Conservation (phyloP, 2,329 filamentous ascomycete genomes). For the Cladosporium sp. region DNA sequence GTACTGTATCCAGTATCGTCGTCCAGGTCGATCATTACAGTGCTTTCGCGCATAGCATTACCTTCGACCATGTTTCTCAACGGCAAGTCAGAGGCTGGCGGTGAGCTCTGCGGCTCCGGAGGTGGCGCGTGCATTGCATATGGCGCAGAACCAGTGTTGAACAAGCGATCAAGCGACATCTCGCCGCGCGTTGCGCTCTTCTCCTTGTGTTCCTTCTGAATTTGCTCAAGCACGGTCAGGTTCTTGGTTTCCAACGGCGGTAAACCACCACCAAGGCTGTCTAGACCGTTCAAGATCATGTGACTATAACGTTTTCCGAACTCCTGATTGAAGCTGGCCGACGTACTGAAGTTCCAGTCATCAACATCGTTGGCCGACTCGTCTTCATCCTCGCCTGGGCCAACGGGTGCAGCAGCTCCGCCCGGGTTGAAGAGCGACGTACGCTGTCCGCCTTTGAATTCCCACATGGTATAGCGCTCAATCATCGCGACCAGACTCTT, state of each 20-base stretch:
- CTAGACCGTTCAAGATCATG: constrained; percentile 20
- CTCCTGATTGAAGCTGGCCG: constrained; percentile 51
- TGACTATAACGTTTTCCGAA: constrained; percentile 29
- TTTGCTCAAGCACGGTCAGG: constrained; percentile 22
- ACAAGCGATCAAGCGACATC: constrained; percentile 51
- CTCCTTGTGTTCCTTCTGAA: constrained; percentile 49
- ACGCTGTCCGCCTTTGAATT: constrained; percentile 64
- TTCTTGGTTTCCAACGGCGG: constrained; percentile 16
- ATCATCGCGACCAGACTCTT: constrained; percentile 60
- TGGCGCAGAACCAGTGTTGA: constrained; percentile 49
- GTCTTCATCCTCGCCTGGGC: constrained; percentile 31
- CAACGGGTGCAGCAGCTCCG: constrained; percentile 49
- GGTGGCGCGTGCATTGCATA: constrained; percentile 53
- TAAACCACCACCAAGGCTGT: constrained; percentile 16
- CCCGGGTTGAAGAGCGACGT: constrained; percentile 57
- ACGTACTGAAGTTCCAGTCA: constrained; percentile 62
- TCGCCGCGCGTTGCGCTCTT: constrained; percentile 52
- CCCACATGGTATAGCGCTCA: constrained; percentile 68
- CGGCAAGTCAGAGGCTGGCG: constrained; percentile 50
- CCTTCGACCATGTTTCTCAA: constrained; percentile 35
- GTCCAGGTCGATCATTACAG: constrained; percentile 55
- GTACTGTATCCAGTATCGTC: constrained; percentile 45
- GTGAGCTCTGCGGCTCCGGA: constrained; percentile 33
- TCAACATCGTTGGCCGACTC: constrained; percentile 40
- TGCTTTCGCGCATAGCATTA: constrained; percentile 41